phyloP scores from a whole-genome alignment of 352 stramenopile genomes.

The Pythium inflatum region DNA sequence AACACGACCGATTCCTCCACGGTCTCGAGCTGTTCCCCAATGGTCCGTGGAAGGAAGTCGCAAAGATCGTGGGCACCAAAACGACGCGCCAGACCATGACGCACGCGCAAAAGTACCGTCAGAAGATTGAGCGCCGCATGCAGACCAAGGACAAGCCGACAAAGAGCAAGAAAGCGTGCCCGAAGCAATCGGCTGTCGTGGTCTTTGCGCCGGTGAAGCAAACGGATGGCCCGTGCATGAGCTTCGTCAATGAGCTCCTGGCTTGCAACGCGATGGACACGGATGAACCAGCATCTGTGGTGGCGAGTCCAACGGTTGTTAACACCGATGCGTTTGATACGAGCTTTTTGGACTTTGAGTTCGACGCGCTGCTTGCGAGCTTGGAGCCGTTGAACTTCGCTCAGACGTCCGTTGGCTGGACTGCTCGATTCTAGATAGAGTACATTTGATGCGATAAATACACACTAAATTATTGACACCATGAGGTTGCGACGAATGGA shows the following conservation, averaged over 20 bases:
- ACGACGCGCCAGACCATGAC: slow-evolving; percentile 91
- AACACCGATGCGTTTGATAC: background rate
- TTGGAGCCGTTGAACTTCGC: background rate
- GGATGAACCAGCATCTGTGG: background rate
- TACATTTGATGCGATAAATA: no score
- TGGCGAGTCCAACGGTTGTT: background rate
- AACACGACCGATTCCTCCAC: background rate
- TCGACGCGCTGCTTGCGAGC: background rate
- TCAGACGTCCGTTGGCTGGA: no score
- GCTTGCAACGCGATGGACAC: background rate
- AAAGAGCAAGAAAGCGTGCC: background rate
- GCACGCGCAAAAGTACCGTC: slow-evolving; percentile 94
- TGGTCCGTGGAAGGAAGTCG: background rate
- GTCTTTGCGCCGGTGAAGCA: background rate
- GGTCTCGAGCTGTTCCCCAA: background rate
- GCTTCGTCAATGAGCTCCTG: background rate
- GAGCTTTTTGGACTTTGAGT: background rate
- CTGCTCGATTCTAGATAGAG: no score
- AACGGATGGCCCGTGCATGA: background rate
- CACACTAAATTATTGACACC: no score
- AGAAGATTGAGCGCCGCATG: slow-evolving; percentile 59
- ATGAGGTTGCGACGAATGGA: no score
- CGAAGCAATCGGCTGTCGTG: background rate
- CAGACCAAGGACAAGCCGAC: background rate
- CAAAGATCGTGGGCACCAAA: slow-evolving; percentile 38